Conservation (phyloP, 208 protist species). For the Leishmania amazonensis region DNA sequence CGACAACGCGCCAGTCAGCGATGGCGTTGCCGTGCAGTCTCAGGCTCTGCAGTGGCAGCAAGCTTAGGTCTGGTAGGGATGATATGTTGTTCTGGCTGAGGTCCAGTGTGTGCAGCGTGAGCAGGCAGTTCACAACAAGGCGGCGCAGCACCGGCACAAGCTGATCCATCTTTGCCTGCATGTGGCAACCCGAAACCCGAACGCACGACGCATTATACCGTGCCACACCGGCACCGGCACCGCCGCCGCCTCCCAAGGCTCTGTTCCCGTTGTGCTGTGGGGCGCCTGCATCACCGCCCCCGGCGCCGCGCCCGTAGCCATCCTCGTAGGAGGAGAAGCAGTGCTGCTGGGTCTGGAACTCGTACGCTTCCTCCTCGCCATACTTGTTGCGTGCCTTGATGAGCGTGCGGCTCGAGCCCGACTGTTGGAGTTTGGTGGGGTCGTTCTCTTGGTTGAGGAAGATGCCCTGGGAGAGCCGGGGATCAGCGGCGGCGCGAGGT, state of each 20-base stretch:
- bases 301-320: background rate
- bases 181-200: conserved; percentile 66
- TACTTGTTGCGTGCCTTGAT: conserved; percentile 88
- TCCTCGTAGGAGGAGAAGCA: conserved; percentile 42
- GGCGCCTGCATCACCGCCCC: background rate
- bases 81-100: conserved; percentile 75
- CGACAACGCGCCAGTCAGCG: conserved; percentile 69
- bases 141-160: conserved; percentile 70
- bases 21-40: conserved; percentile 82
- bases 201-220: conserved; percentile 71
- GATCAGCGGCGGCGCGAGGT: conserved; percentile 42
- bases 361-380: conserved; percentile 90
- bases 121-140: conserved; percentile 71
- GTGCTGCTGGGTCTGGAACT: conserved; percentile 59
- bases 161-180: conserved; percentile 48
- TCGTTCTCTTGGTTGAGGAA: conserved; percentile 81
- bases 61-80: conserved; percentile 57
- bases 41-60: conserved; percentile 75
- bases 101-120: conserved; percentile 79
- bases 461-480: conserved; percentile 64
- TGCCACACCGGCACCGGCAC: conserved; percentile 3
- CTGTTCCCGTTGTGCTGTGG: background rate
- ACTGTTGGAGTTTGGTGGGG: conserved; percentile 22
- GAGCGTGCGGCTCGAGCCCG: conserved; percentile 46
- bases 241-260: background rate